Conservation (phyloP, 352 stramenopile species). For the Blastocystis sp. region DNA sequence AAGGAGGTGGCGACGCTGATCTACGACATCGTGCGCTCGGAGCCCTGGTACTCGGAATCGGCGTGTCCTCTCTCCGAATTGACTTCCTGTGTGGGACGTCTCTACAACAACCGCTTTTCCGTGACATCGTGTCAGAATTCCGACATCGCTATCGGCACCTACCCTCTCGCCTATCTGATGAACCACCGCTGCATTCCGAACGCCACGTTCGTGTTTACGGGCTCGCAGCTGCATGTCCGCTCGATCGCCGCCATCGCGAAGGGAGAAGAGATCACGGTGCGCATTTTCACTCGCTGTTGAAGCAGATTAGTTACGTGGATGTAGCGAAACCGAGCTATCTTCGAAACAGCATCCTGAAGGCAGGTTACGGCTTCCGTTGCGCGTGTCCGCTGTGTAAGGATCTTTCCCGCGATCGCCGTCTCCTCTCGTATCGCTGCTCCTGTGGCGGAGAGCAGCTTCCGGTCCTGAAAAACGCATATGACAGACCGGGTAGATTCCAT, state of each 20-base stretch:
- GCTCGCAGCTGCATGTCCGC: background rate
- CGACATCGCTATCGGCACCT: slow-evolving; percentile 14
- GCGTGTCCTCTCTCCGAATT: background rate
- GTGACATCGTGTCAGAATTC: background rate
- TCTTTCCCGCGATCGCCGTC: background rate
- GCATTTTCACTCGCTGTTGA: background rate
- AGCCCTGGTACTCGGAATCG: slow-evolving; percentile 11
- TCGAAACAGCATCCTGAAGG: slow-evolving; percentile 1
- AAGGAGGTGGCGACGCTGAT: background rate
- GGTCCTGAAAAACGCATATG: background rate
- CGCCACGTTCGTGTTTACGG: slow-evolving; percentile 33
- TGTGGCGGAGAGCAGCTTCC: slow-evolving; percentile 3
- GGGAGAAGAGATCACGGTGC: slow-evolving; percentile 36
- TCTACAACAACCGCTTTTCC: slow-evolving; percentile 52
- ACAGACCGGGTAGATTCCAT: background rate
- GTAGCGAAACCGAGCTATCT: background rate
- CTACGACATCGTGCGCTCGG: background rate
- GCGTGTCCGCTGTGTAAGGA: slow-evolving; percentile 18
- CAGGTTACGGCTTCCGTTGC: slow-evolving; percentile 35
- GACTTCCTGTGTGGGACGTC: background rate
- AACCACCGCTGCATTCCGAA: slow-evolving; percentile 48
- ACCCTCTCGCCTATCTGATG: slow-evolving; percentile 12
- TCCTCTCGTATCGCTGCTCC: background rate
- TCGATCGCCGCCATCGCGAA: background rate
- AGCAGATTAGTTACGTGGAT: slow-evolving; percentile 47